Evolutionary conservation across 805 yeast species (phyloP).

Genomic region (Saccharomyces kudriavzevii): DNA sequence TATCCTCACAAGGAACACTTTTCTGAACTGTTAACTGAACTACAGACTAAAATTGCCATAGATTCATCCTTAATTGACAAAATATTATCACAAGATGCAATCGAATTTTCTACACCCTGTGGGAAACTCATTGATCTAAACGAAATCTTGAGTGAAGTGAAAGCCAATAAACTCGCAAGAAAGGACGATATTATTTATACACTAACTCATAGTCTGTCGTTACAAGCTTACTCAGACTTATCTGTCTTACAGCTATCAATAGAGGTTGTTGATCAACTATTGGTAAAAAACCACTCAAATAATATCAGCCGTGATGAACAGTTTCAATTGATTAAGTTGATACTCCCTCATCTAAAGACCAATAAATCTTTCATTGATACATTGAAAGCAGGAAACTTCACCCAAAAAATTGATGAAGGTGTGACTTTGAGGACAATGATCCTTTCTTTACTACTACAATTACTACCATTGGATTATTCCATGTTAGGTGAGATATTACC

Average conservation of each 20-base stretch:
- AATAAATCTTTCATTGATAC: slow-evolving; percentile 21
- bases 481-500: slow-evolving; percentile 5
- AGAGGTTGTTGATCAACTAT: slow-evolving; percentile 3
- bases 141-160: not conserved
- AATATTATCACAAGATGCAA: not conserved
- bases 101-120: not conserved
- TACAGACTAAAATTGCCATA: not conserved
- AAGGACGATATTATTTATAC: slow-evolving; percentile 1
- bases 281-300: slow-evolving; percentile 1
- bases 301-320: not conserved
- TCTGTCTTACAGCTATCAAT: slow-evolving; percentile 1
- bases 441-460: slow-evolving; percentile 10
- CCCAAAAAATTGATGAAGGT: slow-evolving; percentile 27
- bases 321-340: not conserved
- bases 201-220: not conserved
- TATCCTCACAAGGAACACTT: not conserved
- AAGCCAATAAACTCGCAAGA: not conserved
- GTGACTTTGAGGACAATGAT: slow-evolving; percentile 11
- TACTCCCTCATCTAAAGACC: slow-evolving; percentile 16
- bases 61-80: not conserved
- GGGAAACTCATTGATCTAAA: not conserved
- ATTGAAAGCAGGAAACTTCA: slow-evolving; percentile 28
- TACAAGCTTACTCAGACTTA: slow-evolving; percentile 1
- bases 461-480: slow-evolving; percentile 1
- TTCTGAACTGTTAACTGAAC: not conserved